These are phyloP conservation scores for Candida xiaguanensis DNA, from an alignment of 805 yeast genomes.

Conservation along the genomic window DNA sequence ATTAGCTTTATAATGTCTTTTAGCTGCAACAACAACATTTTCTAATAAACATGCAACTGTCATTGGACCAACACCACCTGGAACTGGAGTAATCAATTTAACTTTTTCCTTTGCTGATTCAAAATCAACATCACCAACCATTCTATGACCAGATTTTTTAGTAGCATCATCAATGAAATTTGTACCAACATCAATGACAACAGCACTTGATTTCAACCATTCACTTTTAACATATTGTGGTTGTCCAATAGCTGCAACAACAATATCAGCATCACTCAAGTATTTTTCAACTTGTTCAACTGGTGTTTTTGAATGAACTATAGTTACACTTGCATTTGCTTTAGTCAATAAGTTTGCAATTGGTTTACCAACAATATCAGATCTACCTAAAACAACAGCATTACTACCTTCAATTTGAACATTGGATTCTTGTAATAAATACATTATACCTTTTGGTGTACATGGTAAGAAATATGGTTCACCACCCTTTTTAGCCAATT, in stretches of 20 bases:
- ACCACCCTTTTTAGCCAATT: slow-evolving; percentile 70
- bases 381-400: slow-evolving; percentile 83
- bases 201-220: slow-evolving; percentile 66
- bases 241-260: slow-evolving; percentile 73
- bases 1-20: slow-evolving; percentile 41
- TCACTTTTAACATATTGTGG: slow-evolving; percentile 70
- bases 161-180: slow-evolving; percentile 66
- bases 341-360: slow-evolving; percentile 66
- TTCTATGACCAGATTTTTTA: slow-evolving; percentile 63
- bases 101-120: slow-evolving; percentile 53
- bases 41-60: slow-evolving; percentile 79
- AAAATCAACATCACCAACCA: slow-evolving; percentile 78
- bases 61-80: slow-evolving; percentile 94
- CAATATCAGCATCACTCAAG: slow-evolving; percentile 66
- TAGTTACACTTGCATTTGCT: slow-evolving; percentile 73
- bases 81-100: slow-evolving; percentile 76
- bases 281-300: slow-evolving; percentile 45
- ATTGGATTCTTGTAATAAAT: slow-evolving; percentile 54
- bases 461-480: slow-evolving; percentile 72
- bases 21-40: slow-evolving; percentile 69
- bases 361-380: slow-evolving; percentile 84
- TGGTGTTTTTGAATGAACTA: slow-evolving; percentile 65
- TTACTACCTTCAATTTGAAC: slow-evolving; percentile 58
- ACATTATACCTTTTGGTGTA: slow-evolving; percentile 79
- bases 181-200: slow-evolving; percentile 81